Evolutionary conservation across 192 early-diverging fungal species (phyloP), one percentile per base, ranked within the genome.

Genomic region (Pilaira anomala): DNA sequence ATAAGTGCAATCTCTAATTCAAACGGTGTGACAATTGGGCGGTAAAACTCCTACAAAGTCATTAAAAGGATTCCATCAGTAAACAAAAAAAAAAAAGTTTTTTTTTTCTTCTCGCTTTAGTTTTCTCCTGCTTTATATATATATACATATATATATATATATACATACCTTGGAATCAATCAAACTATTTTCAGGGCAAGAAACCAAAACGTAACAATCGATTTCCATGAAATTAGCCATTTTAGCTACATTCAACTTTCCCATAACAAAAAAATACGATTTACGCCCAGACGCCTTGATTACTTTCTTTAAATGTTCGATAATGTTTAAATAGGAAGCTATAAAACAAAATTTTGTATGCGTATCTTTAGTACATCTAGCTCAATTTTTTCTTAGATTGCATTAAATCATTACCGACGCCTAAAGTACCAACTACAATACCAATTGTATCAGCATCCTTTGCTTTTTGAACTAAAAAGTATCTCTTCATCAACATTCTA

Each of bases 141-240:
- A n/a, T n/a, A n/a, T n/a, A n/a, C n/a, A n/a, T n/a, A n/a, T n/a
- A n/a, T n/a, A n/a, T n/a, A n/a, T n/a, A n/a, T n/a, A n/a, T n/a
- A 19, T 13, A 16, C 24, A 61, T 70, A 75, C 69, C 59, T 80
- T 86, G 30, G 87, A 87, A 75, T 97, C 97, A 26, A 96, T 85
- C 60, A 99, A 80, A 49, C 88, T 86, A 80, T 95, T 96, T 69
- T 99, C 93, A 6, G 95, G 48, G 12, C 62, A 99, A 7, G 93
- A 91, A 6, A 97, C 91, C 28, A 96, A 78, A 4, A 95, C 91
- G 71, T 91, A 97, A 16, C 82, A 85, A 62, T 99, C 88, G 51
- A 98, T 92, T 74, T 99, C 97, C 67, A 92, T 83, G 63, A 99
- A 98, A 57, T 99, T 99, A 30, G 90, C 60, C 73, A 99, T 87